phyloP scores from a whole-genome alignment of 2,329 filamentous ascomycete genomes.

The Colletotrichum scovillei region DNA sequence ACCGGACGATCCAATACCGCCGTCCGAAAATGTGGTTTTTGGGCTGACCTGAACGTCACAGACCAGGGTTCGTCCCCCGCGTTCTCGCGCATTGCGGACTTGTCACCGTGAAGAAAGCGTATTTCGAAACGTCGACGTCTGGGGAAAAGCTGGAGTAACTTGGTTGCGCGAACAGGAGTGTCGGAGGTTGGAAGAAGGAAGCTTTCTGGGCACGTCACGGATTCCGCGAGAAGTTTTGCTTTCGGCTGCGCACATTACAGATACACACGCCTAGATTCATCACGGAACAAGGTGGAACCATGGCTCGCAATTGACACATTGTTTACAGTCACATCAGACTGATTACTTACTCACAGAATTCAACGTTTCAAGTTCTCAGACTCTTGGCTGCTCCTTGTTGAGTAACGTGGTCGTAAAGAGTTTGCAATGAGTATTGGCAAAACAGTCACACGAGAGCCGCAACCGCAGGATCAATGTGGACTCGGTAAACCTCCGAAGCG shows the following conservation, averaged over 20 bases:
- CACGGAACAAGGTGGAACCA: slow-evolving; percentile 15
- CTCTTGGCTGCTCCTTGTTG: slow-evolving; percentile 19
- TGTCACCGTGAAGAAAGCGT: slow-evolving; percentile 15
- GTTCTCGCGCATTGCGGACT: slow-evolving; percentile 25
- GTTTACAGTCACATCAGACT: slow-evolving; percentile 9
- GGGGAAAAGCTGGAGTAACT: slow-evolving; percentile 27
- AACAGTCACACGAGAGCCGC: neutral
- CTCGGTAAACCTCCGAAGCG: slow-evolving; percentile 28
- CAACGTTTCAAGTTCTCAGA: slow-evolving; percentile 23
- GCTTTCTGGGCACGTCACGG: slow-evolving; percentile 22
- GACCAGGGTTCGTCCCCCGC: slow-evolving; percentile 29
- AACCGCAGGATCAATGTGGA: neutral
- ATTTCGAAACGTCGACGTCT: slow-evolving; percentile 9
- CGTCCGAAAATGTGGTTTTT: slow-evolving; percentile 13
- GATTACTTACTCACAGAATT: neutral
- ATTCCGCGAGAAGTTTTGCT: neutral
- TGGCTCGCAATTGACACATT: slow-evolving; percentile 18
- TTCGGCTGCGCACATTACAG: neutral
- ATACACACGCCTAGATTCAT: neutral
- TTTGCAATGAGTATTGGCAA: slow-evolving; percentile 10
- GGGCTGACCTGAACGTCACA: slow-evolving; percentile 20
- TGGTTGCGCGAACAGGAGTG: neutral
- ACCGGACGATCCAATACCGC: neutral
- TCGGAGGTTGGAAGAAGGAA: neutral
- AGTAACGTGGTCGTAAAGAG: slow-evolving; percentile 15